Evolutionary conservation across 2,329 filamentous ascomycete genomes (phyloP), one percentile per base, ranked within the genome.

Genomic region (Tolypocladium paradoxum): DNA sequence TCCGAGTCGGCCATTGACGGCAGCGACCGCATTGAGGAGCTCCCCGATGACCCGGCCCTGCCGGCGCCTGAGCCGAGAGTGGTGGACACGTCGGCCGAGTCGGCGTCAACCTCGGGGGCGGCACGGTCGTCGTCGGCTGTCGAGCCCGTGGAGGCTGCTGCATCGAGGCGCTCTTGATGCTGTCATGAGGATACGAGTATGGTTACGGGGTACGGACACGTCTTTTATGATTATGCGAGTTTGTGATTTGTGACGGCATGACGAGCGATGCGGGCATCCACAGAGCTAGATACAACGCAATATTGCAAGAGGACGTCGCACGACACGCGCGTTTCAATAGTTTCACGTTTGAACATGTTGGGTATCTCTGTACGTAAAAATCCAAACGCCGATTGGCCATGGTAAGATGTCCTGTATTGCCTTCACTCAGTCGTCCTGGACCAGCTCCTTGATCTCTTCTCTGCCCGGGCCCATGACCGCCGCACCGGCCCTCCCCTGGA

Each of bases 371-470:
- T 33, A 40, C 36, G 20, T 36, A 49, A 33, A 33, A 31, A 12
- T n/a, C 9, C 43, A 33, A 11, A 31, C 7, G 43, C 16, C 43
- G 18, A 37, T 6, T 20, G n/a, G 27, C 43, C 18, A 35, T 3
- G 9, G 22, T 12, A n/a, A n/a, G n/a, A n/a, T 18, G 6, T 27
- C 22, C 7, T 31, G 20, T 24, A n/a, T n/a, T n/a, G n/a, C n/a
- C n/a, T 31, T 40, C 18, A 38, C 20, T 55, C 31, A 81, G 62
- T 84, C 80, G 59, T 84, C 82, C 65, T 84, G 81, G 4, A 84
- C 79, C 60, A 84, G 64, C 66, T 85, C 82, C 65, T 84, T 84
- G 53, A 84, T 84, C 65, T 83, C 80, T 59, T 77, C 80, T 54
- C 71, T 70, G 18, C 70, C 75, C 9, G 71, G 71, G 38, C 67